Percentiles rank a stretch among this genome's conserved stretches.
Conservation (phyloP, 345 rosid genomes). For the Odontarrhena argentea region DNA sequence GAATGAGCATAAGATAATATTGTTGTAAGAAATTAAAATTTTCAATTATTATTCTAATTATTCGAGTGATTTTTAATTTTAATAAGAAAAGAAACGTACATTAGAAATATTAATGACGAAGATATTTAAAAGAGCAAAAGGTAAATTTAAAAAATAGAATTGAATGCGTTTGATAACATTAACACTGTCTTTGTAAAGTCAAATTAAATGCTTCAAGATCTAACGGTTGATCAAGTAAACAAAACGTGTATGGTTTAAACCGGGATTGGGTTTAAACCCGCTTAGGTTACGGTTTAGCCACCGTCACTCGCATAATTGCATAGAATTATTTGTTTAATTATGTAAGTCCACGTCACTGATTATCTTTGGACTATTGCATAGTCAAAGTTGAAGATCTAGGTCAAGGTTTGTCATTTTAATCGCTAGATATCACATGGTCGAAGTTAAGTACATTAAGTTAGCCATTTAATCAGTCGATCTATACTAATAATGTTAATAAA, state of each 20-base stretch:
- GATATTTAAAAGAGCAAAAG: background rate
- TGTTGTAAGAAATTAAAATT: no score
- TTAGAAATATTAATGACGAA: constrained; percentile 5
- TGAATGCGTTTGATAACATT: constrained; percentile 6
- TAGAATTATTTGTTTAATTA: background rate
- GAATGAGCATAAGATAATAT: no score
- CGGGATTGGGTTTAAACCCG: constrained; percentile 9
- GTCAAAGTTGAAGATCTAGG: constrained; percentile 2
- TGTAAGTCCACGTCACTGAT: background rate
- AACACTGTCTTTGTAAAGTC: no score
- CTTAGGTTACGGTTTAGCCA: background rate
- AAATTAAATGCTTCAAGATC: constrained; percentile 32
- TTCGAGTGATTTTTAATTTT: background rate
- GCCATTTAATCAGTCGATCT: background rate
- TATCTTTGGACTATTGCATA: background rate
- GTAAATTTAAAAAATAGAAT: background rate
- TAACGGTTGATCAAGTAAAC: background rate
- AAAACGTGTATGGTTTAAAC: constrained; percentile 7
- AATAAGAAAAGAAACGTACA: constrained; percentile 20
- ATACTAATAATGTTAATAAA: background rate
- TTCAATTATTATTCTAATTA: background rate
- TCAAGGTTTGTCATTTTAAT: constrained; percentile 6
- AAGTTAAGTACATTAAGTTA: background rate
- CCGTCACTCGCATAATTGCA: background rate
- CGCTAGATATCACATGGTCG: constrained; percentile 21